phyloP scores from a whole-genome alignment of 177 flowering plant genomes.

The Vitis hybrid region DNA sequence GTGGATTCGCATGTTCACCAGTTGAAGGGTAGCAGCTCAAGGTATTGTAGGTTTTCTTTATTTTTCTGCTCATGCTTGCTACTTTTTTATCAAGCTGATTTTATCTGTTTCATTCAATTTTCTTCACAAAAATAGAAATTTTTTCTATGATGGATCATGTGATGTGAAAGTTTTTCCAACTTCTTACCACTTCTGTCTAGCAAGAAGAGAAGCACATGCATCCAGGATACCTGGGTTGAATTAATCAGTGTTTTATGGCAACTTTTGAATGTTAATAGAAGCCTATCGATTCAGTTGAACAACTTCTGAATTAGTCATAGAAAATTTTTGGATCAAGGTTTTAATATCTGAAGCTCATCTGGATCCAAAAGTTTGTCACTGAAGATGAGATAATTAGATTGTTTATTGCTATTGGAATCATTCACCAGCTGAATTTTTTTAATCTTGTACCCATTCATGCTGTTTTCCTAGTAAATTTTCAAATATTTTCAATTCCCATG shows the following conservation, averaged over 20 bases:
- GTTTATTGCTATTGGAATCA: too few relatives aligned
- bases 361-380: too few relatives aligned
- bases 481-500: too few relatives aligned
- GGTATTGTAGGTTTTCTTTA: conserved; percentile 15
- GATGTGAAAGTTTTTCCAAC: not conserved
- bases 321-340: too few relatives aligned
- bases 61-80: not conserved
- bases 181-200: not conserved
- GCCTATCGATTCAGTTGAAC: too few relatives aligned
- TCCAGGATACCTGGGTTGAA: not conserved
- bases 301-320: too few relatives aligned
- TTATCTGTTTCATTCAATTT: not conserved
- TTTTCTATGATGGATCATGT: not conserved
- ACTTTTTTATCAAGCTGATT: too few relatives aligned
- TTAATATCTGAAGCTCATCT: too few relatives aligned
- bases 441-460: too few relatives aligned
- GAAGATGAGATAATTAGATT: too few relatives aligned
- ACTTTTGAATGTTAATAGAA: not conserved
- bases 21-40: conserved; percentile 49
- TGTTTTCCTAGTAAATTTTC: too few relatives aligned
- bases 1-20: conserved; percentile 44
- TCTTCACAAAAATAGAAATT: not conserved
- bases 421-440: too few relatives aligned
- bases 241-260: not conserved
- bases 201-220: not conserved